Percentiles rank a stretch among this genome's conserved stretches.
Conservation (phyloP, 2,329 filamentous ascomycete species). For the Exophiala sideris region DNA sequence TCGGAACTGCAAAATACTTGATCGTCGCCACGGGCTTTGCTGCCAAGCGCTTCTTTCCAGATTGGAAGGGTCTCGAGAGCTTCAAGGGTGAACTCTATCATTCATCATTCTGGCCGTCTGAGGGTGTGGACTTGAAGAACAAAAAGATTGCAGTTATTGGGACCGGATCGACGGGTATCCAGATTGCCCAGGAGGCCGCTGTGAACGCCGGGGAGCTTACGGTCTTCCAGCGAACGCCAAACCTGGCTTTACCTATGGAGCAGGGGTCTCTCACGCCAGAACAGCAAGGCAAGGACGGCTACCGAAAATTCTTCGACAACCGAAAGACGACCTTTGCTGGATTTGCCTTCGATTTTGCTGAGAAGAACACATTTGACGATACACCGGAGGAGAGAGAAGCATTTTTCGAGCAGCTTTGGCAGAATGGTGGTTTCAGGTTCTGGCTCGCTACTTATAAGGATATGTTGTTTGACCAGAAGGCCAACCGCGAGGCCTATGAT, state of each 20-base stretch:
- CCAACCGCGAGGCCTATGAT: constrained; percentile 52
- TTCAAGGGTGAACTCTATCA: constrained; percentile 60
- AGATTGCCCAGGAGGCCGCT: constrained; percentile 54
- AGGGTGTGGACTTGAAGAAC: constrained; percentile 52
- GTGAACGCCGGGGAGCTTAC: constrained; percentile 50
- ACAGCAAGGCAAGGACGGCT: constrained; percentile 2
- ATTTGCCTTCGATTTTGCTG: constrained; percentile 49
- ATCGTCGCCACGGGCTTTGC: constrained; percentile 50
- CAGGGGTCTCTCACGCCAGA: constrained; percentile 41
- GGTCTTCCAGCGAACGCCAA: constrained; percentile 61
- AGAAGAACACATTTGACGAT: constrained; percentile 36
- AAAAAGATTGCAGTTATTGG: constrained; percentile 64
- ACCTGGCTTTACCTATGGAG: constrained; percentile 60
- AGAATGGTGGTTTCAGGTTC: constrained; percentile 52
- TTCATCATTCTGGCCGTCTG: constrained; percentile 54
- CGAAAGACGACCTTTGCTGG: constrained; percentile 26
- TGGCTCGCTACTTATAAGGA: constrained; percentile 54
- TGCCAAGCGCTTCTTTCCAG: constrained; percentile 58
- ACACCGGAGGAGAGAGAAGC: constrained; percentile 35
- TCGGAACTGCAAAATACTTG: constrained; percentile 36
- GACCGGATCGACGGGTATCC: constrained; percentile 62
- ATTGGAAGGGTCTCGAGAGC: constrained; percentile 55
- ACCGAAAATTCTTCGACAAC: background rate
- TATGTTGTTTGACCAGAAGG: constrained; percentile 41
- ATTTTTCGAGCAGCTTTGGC: constrained; percentile 49